Evolutionary conservation across 73 alveolate species (phyloP).

Genomic region (Uronychia binucleata): DNA sequence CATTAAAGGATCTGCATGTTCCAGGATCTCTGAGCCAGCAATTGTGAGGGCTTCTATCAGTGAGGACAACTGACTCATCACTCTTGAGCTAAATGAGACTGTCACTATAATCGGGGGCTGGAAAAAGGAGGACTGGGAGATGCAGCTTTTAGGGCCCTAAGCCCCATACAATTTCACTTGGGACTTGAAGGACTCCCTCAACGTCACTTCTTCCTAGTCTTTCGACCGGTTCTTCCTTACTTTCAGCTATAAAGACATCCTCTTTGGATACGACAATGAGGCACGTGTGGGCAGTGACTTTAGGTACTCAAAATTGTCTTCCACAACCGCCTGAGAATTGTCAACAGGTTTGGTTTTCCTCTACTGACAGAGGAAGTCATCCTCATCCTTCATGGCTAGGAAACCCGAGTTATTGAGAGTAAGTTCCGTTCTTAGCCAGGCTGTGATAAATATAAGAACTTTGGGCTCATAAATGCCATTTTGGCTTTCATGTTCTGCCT

Average conservation of each 20-base stretch:
- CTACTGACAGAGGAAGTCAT: neutral
- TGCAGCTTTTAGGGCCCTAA: slow-evolving; percentile 13
- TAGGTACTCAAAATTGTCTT: neutral
- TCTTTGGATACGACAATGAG: neutral
- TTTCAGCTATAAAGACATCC: neutral
- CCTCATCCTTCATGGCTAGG: neutral
- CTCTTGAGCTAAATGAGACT: slow-evolving; percentile 11
- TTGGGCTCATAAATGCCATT: neutral
- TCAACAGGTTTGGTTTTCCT: neutral
- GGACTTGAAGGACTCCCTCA: neutral
- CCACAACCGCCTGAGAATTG: neutral
- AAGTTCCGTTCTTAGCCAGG: neutral
- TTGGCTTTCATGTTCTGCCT: neutral
- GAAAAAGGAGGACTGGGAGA: slow-evolving; percentile 14
- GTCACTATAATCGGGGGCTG: slow-evolving; percentile 3
- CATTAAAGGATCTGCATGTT: neutral
- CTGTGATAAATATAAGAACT: neutral
- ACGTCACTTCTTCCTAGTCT: neutral
- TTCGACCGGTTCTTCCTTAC: neutral
- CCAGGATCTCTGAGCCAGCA: neutral
- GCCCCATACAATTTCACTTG: neutral
- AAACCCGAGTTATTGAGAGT: neutral
- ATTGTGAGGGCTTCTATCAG: neutral
- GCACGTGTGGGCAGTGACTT: neutral
- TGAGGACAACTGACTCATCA: neutral